Percentiles rank a stretch among this genome's conserved stretches.
These are phyloP conservation scores for Lactifluus piperatus DNA, from an alignment of 768 basidiomycete genomes.

Conservation along the genomic window DNA sequence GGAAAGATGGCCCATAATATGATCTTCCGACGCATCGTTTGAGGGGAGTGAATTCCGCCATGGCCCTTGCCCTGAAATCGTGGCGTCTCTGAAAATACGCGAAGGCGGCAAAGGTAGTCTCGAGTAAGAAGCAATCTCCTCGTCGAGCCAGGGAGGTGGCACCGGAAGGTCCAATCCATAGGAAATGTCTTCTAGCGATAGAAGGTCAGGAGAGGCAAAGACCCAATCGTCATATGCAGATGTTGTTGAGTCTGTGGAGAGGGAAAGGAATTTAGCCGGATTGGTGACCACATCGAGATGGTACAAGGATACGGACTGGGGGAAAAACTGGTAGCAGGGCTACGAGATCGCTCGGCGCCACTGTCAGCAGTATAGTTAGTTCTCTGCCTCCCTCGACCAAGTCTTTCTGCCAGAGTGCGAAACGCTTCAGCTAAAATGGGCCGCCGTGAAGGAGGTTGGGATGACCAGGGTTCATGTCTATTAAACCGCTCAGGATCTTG, in stretches of 20 bases:
- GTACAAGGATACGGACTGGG: constrained; percentile 8
- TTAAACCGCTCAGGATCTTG: constrained; percentile 7
- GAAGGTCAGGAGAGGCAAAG: background rate
- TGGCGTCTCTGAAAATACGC: constrained; percentile 7
- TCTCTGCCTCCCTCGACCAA: constrained; percentile 11
- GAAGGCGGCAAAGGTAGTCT: background rate
- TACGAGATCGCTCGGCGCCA: constrained; percentile 8
- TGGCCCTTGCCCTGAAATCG: constrained; percentile 7
- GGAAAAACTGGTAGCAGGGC: constrained; percentile 3
- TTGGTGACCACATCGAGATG: background rate
- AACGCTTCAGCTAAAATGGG: constrained; percentile 7
- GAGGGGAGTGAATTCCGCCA: constrained; percentile 6
- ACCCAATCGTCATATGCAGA: background rate
- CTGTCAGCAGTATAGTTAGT: background rate
- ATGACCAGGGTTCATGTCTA: constrained; percentile 4
- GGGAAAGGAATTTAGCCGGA: background rate
- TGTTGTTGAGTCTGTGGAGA: background rate
- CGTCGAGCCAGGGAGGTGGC: constrained; percentile 1
- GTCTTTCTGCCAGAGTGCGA: constrained; percentile 9
- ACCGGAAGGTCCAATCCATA: constrained; percentile 13
- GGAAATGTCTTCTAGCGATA: constrained; percentile 3
- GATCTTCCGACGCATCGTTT: constrained; percentile 2
- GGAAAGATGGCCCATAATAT: constrained; percentile 1
- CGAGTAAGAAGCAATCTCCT: background rate
- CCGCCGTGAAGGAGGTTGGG: constrained; percentile 1